phyloP scores from a whole-genome alignment of 2,329 filamentous ascomycete species.

The Colletotrichum aenigma region DNA sequence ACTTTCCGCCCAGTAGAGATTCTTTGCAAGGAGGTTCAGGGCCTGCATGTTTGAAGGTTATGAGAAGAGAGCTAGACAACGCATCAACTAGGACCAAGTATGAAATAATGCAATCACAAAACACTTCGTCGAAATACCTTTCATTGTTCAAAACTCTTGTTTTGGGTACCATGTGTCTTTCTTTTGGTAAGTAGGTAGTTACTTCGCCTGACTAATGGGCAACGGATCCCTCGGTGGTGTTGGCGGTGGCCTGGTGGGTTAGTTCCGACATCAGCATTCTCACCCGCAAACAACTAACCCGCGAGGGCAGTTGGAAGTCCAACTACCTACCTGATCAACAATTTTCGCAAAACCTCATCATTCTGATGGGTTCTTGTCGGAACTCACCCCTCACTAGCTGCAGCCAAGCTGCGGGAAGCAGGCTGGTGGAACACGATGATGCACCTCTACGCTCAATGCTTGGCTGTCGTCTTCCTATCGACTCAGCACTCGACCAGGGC shows the following conservation, averaged over 20 bases:
- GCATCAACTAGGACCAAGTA: not conserved
- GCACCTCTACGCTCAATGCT: not conserved
- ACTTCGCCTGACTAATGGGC: not conserved
- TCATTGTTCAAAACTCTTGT: not conserved
- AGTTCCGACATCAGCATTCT: not conserved
- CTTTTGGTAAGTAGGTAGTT: not conserved
- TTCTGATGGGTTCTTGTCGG: not conserved
- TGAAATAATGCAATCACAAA: not conserved
- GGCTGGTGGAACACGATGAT: not conserved
- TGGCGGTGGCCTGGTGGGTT: not conserved
- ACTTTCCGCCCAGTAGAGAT: slow-evolving; percentile 19
- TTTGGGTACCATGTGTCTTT: not conserved
- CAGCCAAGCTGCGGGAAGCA: not conserved
- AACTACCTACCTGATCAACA: not conserved
- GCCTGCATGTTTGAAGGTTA: not conserved
- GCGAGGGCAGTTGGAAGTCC: not conserved
- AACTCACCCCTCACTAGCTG: not conserved
- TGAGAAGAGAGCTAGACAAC: not conserved
- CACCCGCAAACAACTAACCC: not conserved
- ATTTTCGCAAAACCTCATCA: not conserved
- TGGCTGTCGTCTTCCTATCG: not conserved
- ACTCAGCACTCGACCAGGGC: not conserved
- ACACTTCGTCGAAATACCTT: not conserved
- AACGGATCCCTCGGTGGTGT: not conserved
- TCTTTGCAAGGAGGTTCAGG: slow-evolving; percentile 3